These are phyloP conservation scores for Rhododendron ovatum DNA, from an alignment of 148 eudicot genomes.

Conservation along the genomic window DNA sequence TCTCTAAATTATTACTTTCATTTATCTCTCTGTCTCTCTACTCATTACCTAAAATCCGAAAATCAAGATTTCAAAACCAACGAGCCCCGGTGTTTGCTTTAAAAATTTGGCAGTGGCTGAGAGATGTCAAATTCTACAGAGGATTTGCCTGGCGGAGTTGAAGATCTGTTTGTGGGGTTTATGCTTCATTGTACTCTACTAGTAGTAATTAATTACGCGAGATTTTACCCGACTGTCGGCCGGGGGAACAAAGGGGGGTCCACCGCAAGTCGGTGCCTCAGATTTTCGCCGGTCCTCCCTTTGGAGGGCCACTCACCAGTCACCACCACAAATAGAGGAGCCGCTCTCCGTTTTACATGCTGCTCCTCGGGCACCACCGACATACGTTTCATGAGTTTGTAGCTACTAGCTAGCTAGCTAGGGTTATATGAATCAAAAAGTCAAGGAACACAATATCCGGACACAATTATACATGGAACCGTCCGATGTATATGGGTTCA, in stretches of 20 bases:
- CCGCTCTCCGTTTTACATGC: not conserved
- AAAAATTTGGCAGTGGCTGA: not conserved
- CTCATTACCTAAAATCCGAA: too few species aligned
- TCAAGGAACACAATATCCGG: too few species aligned
- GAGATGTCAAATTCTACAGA: not conserved
- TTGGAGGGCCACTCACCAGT: not conserved
- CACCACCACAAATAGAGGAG: not conserved
- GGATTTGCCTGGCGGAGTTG: not conserved
- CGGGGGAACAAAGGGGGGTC: not conserved
- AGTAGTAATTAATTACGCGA: not conserved
- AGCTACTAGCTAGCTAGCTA: too few species aligned
- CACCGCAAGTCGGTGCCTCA: not conserved
- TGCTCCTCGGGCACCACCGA: not conserved
- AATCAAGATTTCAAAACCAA: too few species aligned
- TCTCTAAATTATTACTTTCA: too few species aligned
- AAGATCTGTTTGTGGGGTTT: not conserved
- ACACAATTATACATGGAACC: not conserved
- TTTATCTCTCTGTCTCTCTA: too few species aligned
- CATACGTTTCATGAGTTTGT: not conserved
- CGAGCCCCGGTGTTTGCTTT: too few species aligned
- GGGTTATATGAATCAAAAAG: too few species aligned
- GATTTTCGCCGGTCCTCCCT: not conserved
- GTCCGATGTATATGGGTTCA: not conserved
- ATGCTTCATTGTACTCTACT: too few species aligned
- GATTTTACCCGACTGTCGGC: not conserved